Evolutionary conservation across 2,329 filamentous ascomycete genomes (phyloP).

Genomic region (Arthrobotrys pseudoclavata): DNA sequence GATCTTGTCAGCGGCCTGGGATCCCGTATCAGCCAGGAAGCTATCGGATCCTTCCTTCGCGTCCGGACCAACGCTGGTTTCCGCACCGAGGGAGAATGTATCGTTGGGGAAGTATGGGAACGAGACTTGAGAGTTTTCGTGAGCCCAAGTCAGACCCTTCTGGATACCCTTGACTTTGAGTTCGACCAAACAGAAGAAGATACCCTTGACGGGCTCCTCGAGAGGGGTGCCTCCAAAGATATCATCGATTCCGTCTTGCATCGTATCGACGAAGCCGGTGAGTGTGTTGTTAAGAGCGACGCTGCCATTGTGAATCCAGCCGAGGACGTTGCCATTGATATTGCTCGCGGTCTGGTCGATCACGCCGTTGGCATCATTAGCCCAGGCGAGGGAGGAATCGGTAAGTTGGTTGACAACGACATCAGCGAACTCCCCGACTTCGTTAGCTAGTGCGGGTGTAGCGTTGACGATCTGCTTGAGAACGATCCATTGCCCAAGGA

Average conservation of each 20-base stretch:
- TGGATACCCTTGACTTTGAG: constrained; percentile 88
- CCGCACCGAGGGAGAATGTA: constrained; percentile 84
- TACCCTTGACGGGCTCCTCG: constrained; percentile 77
- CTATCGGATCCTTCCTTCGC: constrained; percentile 71
- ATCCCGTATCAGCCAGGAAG: constrained; percentile 83
- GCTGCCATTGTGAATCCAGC: constrained; percentile 88
- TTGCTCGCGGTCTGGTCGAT: constrained; percentile 76
- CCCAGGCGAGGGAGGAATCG: constrained; percentile 81
- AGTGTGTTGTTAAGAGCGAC: constrained; percentile 86
- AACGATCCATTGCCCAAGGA: constrained; percentile 85
- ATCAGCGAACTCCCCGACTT: constrained; percentile 84
- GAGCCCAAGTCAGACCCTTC: constrained; percentile 92
- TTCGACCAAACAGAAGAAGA: constrained; percentile 87
- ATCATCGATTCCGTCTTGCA: constrained; percentile 78
- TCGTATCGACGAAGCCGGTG: constrained; percentile 82
- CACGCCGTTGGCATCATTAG: constrained; percentile 79
- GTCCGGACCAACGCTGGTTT: constrained; percentile 73
- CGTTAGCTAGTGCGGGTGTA: constrained; percentile 78
- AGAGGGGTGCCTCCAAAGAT: constrained; percentile 81
- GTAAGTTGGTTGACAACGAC: constrained; percentile 80
- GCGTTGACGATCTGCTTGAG: constrained; percentile 79
- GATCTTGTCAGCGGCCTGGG: constrained; percentile 83
- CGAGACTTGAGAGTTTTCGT: constrained; percentile 84
- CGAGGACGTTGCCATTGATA: constrained; percentile 86
- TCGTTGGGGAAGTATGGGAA: constrained; percentile 84